These are phyloP conservation scores for Penicillium salamii DNA, from an alignment of 495 filamentous ascomycete species.

Conservation along the genomic window DNA sequence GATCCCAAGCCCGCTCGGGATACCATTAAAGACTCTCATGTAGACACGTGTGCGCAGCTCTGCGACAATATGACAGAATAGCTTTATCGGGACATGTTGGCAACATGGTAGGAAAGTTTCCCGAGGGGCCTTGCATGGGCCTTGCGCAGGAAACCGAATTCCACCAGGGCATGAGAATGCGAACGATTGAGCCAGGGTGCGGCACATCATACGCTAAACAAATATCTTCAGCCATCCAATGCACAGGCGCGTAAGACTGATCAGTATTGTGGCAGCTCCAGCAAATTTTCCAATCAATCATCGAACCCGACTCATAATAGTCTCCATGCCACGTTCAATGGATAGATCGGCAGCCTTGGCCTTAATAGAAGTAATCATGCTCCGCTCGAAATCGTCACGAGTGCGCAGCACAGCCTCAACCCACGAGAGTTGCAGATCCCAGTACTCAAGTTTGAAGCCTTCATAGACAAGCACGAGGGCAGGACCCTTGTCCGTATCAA, in stretches of 20 bases:
- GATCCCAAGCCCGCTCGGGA: conserved; percentile 29
- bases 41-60: neutral
- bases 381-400: conserved; percentile 89
- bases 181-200: too few relatives aligned
- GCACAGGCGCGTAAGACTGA: too few relatives aligned
- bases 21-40: neutral
- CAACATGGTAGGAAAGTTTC: too few relatives aligned
- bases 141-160: too few relatives aligned
- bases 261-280: too few relatives aligned
- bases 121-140: too few relatives aligned
- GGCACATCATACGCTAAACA: too few relatives aligned
- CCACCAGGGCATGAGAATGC: too few relatives aligned
- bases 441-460: conserved; percentile 78
- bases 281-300: conserved; percentile 40
- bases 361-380: conserved; percentile 84
- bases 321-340: conserved; percentile 74
- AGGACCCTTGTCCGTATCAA: conserved; percentile 70
- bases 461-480: conserved; percentile 73
- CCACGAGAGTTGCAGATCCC: conserved; percentile 94
- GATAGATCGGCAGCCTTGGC: conserved; percentile 79
- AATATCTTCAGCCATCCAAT: too few relatives aligned
- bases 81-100: too few relatives aligned
- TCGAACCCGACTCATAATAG: conserved; percentile 86
- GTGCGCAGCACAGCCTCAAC: conserved; percentile 88
- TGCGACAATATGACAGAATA: neutral